phyloP scores from a whole-genome alignment of 2,329 filamentous ascomycete genomes.

The Aspergillus sp. region DNA sequence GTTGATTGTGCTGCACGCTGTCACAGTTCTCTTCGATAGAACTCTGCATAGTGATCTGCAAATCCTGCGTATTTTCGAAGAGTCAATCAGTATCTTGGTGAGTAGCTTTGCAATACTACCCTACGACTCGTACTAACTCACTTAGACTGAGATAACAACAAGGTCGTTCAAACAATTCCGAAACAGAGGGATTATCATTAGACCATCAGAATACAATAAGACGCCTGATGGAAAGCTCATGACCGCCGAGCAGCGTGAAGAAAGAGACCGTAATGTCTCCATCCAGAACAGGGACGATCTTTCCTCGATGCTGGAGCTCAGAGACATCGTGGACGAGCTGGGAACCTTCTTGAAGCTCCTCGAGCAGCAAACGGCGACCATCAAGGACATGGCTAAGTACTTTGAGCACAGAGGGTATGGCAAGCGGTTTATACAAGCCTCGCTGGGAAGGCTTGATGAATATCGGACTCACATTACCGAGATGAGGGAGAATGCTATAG shows the following conservation, averaged over 20 bases:
- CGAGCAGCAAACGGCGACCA: conserved; percentile 58
- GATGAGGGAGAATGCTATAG: conserved; percentile 63
- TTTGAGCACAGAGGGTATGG: conserved; percentile 47
- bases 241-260: conserved; percentile 39
- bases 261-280: conserved; percentile 56
- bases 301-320: conserved; percentile 64
- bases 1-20: conserved; percentile 64
- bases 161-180: conserved; percentile 66
- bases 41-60: conserved; percentile 66
- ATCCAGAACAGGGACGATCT: conserved; percentile 66
- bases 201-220: conserved; percentile 36
- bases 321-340: conserved; percentile 68
- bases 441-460: conserved; percentile 58
- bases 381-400: conserved; percentile 46
- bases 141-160: conserved; percentile 65
- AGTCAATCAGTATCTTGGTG: conserved; percentile 67
- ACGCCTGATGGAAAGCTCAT: conserved; percentile 35
- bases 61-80: conserved; percentile 68
- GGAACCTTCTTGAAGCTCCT: conserved; percentile 62
- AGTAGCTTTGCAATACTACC: conserved; percentile 4
- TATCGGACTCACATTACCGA: conserved; percentile 60
- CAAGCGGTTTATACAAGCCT: conserved; percentile 57
- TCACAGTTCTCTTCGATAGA: conserved; percentile 65
- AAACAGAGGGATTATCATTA: conserved; percentile 59
- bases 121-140: neutral